Evolutionary conservation across 331 rosid species (phyloP), one percentile per base, ranked within the genome.

Genomic region (Prunus yedoensis): DNA sequence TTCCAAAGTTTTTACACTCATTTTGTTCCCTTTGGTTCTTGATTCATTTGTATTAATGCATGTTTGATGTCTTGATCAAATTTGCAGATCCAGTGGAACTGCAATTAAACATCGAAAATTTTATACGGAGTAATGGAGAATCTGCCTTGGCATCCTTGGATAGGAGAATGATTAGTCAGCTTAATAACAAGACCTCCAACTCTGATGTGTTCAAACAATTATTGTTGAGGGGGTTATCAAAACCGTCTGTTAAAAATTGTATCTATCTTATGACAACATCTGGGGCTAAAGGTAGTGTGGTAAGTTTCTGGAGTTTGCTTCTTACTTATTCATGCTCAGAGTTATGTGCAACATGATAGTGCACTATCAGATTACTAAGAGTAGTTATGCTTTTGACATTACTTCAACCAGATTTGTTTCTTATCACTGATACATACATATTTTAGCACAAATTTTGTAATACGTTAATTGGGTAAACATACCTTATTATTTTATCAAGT

Each of bases 231-330:
- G 97, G 93, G 64, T 75, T 89, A 71, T 80, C 82, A 77, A 92
- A 94, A 75, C 93, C 91, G 52, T 91, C 97, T 0, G 92, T 90
- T 66, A 89, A 89, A 80, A 94, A 92, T 80, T 92, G 96, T 76
- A 94, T 92, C 74, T 90, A 97, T 83, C 96, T 94, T 74, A 94
- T 94, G 99, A 94, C 97, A 63, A 92, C 96, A 57, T 94, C 99
- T 73, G 99, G 99, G 69, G 99, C 99, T 56, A 94, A 94, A 87
- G 99, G 97, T 74, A 89, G 93, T 68, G 83, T 83, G 88, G 97
- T 90, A 87, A 81, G 97, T 80, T 80, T 74, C 70, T 59, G 14
- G 43, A 8, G 12, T 75, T 32, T 21, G 10, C 53, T 20, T 20
- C 16, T 0, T 38, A 28, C 38, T 51, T 28, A 38, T 70, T 38